Percentiles rank a stretch among this genome's conserved stretches.
phyloP scores from a whole-genome alignment of 2,329 filamentous ascomycete genomes.

The Venturia effusa region DNA sequence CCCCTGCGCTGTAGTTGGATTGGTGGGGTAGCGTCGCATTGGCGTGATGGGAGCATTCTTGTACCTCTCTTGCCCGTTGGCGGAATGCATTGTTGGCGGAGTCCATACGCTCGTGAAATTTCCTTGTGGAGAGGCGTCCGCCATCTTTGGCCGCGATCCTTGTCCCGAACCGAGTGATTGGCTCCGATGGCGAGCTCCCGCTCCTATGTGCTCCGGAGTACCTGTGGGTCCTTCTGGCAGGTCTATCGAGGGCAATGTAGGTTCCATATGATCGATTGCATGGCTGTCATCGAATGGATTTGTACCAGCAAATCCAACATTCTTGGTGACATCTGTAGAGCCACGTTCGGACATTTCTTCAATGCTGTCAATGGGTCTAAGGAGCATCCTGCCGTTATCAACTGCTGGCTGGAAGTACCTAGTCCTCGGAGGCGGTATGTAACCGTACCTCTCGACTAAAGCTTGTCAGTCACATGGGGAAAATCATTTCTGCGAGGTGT shows the following conservation, averaged over 20 bases:
- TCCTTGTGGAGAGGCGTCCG: neutral
- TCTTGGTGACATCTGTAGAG: neutral
- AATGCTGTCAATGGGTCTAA: slow-evolving; percentile 5
- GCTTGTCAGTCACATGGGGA: neutral
- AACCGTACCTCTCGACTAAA: neutral
- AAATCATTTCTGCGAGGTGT: neutral
- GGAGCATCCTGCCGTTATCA: neutral
- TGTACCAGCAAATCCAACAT: slow-evolving; percentile 1
- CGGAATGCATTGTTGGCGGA: neutral
- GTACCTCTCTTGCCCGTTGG: neutral
- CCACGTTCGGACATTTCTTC: slow-evolving; percentile 5
- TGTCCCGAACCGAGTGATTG: neutral
- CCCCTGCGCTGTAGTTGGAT: neutral
- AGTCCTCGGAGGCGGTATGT: slow-evolving; percentile 2
- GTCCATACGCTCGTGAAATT: neutral
- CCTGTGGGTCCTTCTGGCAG: neutral
- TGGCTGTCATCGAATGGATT: slow-evolving; percentile 6
- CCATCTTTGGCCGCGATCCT: neutral
- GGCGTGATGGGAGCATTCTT: neutral
- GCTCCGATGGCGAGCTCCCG: neutral
- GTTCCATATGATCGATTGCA: neutral
- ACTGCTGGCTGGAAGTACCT: slow-evolving; percentile 7
- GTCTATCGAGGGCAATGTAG: neutral
- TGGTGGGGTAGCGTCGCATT: neutral
- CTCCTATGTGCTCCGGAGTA: neutral